Conservation (phyloP, 202 grass and related monocot species). For the Sporobolus alterniflorus region DNA sequence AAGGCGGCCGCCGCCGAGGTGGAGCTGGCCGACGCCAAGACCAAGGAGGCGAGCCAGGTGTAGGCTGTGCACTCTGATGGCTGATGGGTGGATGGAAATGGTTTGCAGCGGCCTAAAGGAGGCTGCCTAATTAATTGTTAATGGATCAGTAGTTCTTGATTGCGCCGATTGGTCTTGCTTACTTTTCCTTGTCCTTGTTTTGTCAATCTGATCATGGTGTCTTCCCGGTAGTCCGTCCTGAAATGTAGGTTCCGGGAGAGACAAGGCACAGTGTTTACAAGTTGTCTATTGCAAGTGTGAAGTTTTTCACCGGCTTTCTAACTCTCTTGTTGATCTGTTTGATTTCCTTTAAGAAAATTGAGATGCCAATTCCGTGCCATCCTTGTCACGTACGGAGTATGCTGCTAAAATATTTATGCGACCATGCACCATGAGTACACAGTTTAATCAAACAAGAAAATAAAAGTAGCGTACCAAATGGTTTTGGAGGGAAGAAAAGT, state of each 20-base stretch:
- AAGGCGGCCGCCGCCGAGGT: constrained; percentile 2
- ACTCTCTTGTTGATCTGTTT: not conserved
- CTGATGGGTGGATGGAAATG: not conserved
- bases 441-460: not conserved
- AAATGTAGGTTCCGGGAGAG: not conserved
- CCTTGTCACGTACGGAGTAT: not conserved
- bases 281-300: not conserved
- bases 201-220: not conserved
- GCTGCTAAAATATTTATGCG: too few species aligned
- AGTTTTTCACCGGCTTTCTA: not conserved
- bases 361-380: not conserved
- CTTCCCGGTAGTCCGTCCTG: not conserved
- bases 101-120: constrained; percentile 1
- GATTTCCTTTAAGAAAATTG: not conserved
- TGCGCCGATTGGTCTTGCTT: constrained; percentile 6
- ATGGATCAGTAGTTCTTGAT: not conserved
- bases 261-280: not conserved
- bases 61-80: constrained; percentile 9
- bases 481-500: too few species aligned
- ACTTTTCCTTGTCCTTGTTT: not conserved
- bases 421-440: not conserved
- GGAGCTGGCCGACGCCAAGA: constrained; percentile 49
- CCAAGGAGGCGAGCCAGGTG: constrained; percentile 56
- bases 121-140: not conserved
- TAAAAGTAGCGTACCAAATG: not conserved